Conservation (phyloP, 2,329 filamentous ascomycete genomes). For the Ambrosiella beaveri region DNA sequence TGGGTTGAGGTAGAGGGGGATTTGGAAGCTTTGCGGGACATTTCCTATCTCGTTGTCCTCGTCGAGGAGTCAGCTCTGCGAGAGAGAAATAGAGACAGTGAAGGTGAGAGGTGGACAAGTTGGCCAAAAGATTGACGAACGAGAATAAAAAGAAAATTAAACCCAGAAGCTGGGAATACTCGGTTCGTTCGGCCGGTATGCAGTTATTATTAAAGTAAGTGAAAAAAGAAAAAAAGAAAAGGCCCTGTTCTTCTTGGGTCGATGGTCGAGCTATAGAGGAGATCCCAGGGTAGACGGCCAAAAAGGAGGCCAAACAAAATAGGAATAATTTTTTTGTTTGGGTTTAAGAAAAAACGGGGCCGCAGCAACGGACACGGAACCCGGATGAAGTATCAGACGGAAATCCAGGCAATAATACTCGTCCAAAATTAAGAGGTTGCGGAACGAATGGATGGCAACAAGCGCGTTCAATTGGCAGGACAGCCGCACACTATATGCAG, state of each 20-base stretch:
- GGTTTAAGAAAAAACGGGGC: background rate
- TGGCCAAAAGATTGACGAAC: background rate
- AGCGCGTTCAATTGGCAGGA: background rate
- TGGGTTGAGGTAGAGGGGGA: constrained; percentile 7
- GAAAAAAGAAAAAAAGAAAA: background rate
- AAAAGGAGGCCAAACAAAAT: background rate
- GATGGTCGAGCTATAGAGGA: background rate
- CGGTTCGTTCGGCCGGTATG: background rate
- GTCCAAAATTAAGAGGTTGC: background rate
- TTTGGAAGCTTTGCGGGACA: constrained; percentile 10
- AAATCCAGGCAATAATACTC: background rate
- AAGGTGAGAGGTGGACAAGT: background rate
- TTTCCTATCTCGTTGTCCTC: background rate
- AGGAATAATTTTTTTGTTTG: background rate
- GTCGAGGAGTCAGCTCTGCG: background rate
- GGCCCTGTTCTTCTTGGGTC: background rate
- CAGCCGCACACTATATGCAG: background rate
- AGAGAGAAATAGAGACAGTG: background rate
- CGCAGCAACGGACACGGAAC: background rate
- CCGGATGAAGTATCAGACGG: background rate
- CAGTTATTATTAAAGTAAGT: background rate
- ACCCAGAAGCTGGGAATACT: background rate
- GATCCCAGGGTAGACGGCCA: background rate
- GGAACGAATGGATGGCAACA: background rate
- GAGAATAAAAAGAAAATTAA: too few species aligned